A percentile compares a stretch with the other conserved stretches of the same genome.
Conservation (phyloP, 2,329 filamentous ascomycete genomes). For the Cladophialophora chaetospira region DNA sequence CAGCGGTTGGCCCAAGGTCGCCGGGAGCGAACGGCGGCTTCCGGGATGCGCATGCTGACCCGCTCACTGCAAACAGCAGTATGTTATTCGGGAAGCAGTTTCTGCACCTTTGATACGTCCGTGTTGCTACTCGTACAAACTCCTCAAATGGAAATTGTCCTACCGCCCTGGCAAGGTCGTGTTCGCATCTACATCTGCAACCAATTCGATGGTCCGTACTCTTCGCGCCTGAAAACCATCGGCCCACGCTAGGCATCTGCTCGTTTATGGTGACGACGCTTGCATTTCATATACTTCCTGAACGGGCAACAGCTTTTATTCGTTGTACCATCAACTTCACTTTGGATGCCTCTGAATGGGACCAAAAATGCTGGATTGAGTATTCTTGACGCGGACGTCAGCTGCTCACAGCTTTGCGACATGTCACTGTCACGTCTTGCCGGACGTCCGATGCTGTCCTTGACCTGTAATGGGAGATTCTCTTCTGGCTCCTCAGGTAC, state of each 20-base stretch:
- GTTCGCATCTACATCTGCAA: not conserved
- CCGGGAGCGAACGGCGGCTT: too few relatives aligned
- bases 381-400: constrained; percentile 1
- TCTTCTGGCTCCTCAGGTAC: not conserved
- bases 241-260: not conserved
- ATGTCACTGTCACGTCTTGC: not conserved
- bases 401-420: not conserved
- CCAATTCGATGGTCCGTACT: not conserved
- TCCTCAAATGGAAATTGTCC: not conserved
- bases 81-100: too few relatives aligned
- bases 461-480: not conserved
- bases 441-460: not conserved
- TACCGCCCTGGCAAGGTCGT: not conserved
- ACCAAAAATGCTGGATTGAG: constrained; percentile 15
- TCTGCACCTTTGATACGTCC: too few relatives aligned
- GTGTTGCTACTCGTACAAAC: not conserved
- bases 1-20: too few relatives aligned
- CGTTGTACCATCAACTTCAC: constrained; percentile 18
- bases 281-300: constrained; percentile 19
- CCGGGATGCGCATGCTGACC: too few relatives aligned
- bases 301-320: constrained; percentile 23
- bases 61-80: too few relatives aligned
- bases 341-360: constrained; percentile 5
- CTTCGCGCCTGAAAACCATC: not conserved
- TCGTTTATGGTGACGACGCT: not conserved